Percentiles rank a stretch among this genome's conserved stretches.
phyloP scores from a whole-genome alignment of 768 basidiomycete genomes.

The Hygrophorus russula region DNA sequence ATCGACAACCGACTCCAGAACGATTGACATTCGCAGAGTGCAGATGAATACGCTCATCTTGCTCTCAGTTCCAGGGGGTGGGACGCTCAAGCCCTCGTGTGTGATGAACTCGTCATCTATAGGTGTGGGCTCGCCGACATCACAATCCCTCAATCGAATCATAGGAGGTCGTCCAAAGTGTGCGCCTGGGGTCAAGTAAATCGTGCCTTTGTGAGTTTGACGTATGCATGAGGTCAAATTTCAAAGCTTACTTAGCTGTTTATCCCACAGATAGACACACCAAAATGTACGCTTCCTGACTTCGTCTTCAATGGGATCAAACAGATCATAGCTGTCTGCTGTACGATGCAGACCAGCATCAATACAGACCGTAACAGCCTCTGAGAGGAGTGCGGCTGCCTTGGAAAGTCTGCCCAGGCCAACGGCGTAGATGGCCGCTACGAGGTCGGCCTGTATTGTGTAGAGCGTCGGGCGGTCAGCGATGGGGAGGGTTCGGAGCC shows the following conservation, averaged over 20 bases:
- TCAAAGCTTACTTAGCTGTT: constrained; percentile 42
- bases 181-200: constrained; percentile 25
- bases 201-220: too few relatives aligned
- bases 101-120: constrained; percentile 89
- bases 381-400: constrained; percentile 76
- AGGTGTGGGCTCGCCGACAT: constrained; percentile 76
- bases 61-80: constrained; percentile 62
- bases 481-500: constrained; percentile 79
- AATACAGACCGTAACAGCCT: constrained; percentile 78
- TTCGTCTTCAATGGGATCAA: constrained; percentile 85
- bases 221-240: too few relatives aligned
- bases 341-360: constrained; percentile 86
- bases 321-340: constrained; percentile 76
- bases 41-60: constrained; percentile 76
- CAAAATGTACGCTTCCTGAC: constrained; percentile 92
- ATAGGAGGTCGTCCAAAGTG: constrained; percentile 87
- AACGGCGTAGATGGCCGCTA: constrained; percentile 89
- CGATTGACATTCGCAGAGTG: constrained; percentile 69
- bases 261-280: constrained; percentile 96
- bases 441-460: constrained; percentile 82
- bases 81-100: constrained; percentile 51
- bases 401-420: constrained; percentile 83
- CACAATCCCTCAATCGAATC: constrained; percentile 81
- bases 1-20: constrained; percentile 82
- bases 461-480: constrained; percentile 85